Evolutionary conservation across 306 rosid genomes (phyloP), one percentile per base, ranked within the genome.

Genomic region (Corylus americana): DNA sequence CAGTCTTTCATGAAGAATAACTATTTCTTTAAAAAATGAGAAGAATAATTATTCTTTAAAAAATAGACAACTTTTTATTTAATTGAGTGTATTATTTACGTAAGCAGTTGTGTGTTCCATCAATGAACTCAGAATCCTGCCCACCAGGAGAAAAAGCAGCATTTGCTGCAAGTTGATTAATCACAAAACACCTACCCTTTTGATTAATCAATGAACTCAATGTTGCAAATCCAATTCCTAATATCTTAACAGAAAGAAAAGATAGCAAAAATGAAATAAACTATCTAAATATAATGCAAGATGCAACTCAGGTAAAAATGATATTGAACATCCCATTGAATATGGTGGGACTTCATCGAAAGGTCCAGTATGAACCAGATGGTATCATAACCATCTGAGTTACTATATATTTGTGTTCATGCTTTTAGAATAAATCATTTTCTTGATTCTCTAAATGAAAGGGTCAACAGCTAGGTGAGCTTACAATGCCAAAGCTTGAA

Each of bases 141-240:
- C 72, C 72, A 64, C 29, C 12, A 25, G 74, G 70, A 22, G 70
- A 39, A 39, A 42, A 42, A 4, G 14, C 25, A 71, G 64, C 39
- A 76, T 74, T 83, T 83, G 51, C 62, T 39, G 55, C 20, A 62
- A 51, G 70, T 20, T 77, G 76, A 57, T 42, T 51, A 29, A 57
- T 39, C 55, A 53, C 42, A 8, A 27, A 84, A 70, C 53, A 71
- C 87, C 47, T 82, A 90, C 97, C 93, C 95, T 86, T 86, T 80
- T 89, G 85, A 22, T 22, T 22, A 22, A 22, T 22, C 25, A 22
- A 22, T 22, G 25, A 22, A 22, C 93, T 91, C 97, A 70, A 91
- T 91, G 77, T 91, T 91, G 87, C 92, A 92, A 80, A 91, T 91
- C 97, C 97, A 91, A 85, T 91, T 91, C 88, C 86, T 88, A 82